These are phyloP conservation scores for Liriodendron chinense DNA, from an alignment of 164 flowering plant species.

Conservation along the genomic window DNA sequence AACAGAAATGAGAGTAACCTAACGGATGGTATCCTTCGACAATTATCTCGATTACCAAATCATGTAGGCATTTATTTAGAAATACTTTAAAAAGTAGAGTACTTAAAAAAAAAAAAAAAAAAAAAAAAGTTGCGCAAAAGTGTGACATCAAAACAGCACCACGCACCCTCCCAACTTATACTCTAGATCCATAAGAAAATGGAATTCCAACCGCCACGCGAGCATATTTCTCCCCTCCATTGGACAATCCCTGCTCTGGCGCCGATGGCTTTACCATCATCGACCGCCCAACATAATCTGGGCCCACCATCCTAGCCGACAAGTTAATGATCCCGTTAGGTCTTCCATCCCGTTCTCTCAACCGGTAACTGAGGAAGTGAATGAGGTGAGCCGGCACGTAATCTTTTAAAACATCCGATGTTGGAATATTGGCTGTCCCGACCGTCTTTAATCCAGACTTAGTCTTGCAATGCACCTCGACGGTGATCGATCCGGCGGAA, in stretches of 20 bases:
- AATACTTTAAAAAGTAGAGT: too few relatives aligned
- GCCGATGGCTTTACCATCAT: not conserved
- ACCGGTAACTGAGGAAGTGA: constrained; percentile 14
- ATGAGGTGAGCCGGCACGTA: constrained; percentile 9
- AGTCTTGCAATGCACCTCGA: constrained; percentile 4
- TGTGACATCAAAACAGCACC: too few relatives aligned
- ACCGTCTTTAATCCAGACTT: not conserved
- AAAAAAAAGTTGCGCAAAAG: too few relatives aligned
- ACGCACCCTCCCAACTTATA: too few relatives aligned
- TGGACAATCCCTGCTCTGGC: not conserved
- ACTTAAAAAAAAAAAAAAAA: too few relatives aligned
- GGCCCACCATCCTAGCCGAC: not conserved
- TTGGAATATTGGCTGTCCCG: constrained; percentile 1
- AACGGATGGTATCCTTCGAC: too few relatives aligned
- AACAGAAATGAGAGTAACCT: too few relatives aligned
- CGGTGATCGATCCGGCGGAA: not conserved
- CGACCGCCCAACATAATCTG: not conserved
- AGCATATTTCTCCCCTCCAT: too few relatives aligned
- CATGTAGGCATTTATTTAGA: too few relatives aligned
- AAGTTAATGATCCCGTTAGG: constrained; percentile 8
- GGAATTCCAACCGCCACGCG: not conserved
- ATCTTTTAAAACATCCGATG: constrained; percentile 1
- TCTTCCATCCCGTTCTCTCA: constrained; percentile 1
- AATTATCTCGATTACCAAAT: too few relatives aligned
- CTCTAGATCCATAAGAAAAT: not conserved